A percentile compares a stretch with the other conserved stretches of the same genome.
Evolutionary conservation across 2,329 filamentous ascomycete species (phyloP).

Genomic region (Furcasterigmium sp.): DNA sequence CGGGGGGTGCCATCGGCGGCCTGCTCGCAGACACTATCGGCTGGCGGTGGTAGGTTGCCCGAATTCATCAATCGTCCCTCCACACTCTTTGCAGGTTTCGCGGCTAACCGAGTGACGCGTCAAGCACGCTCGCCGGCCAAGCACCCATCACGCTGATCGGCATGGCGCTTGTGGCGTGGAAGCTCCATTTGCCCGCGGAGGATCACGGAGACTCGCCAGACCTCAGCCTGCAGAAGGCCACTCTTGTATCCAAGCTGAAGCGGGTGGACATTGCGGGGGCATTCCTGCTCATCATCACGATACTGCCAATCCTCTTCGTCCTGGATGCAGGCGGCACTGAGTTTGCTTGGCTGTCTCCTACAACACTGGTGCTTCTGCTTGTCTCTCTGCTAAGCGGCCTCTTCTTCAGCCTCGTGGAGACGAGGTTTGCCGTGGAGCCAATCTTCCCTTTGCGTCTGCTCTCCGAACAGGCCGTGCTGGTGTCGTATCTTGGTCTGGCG

Average conservation of each 20-base stretch:
- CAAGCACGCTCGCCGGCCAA: conserved; percentile 45
- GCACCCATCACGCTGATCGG: conserved; percentile 53
- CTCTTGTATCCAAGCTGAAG: no score
- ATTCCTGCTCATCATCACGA: conserved; percentile 48
- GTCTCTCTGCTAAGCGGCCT: conserved; percentile 6
- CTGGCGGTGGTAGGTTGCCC: conserved; percentile 68
- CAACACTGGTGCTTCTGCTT: conserved; percentile 36
- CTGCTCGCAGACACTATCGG: conserved; percentile 59
- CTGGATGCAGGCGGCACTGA: conserved; percentile 52
- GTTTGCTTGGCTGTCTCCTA: conserved; percentile 44
- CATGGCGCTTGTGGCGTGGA: conserved; percentile 44
- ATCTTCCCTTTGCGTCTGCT: conserved; percentile 55
- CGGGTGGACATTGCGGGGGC: conserved; percentile 55
- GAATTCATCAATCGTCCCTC: no score
- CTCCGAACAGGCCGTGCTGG: conserved; percentile 41
- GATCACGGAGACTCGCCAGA: background rate
- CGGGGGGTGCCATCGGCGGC: conserved; percentile 53
- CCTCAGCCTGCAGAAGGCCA: conserved; percentile 23
- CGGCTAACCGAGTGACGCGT: no score
- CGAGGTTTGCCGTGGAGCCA: conserved; percentile 41
- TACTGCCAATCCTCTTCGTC: conserved; percentile 51
- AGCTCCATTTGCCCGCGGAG: conserved; percentile 34
- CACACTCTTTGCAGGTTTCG: no score
- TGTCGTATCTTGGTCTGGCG: conserved; percentile 42
- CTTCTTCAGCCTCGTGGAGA: conserved; percentile 6